phyloP scores from a whole-genome alignment of 2,329 filamentous ascomycete genomes.

The Cadophora sp. region DNA sequence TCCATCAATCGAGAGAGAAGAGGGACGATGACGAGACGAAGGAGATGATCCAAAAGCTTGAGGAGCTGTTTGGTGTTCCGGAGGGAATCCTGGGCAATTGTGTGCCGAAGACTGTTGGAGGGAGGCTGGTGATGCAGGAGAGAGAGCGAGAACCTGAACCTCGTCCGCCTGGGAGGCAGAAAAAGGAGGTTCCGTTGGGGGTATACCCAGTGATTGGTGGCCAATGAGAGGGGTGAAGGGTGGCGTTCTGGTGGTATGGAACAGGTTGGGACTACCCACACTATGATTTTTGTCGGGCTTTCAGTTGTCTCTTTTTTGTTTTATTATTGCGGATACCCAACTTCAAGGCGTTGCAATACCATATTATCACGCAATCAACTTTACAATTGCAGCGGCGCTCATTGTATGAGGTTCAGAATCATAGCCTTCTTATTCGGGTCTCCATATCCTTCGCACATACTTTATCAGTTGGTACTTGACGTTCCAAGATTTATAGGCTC shows the following conservation, averaged over 20 bases:
- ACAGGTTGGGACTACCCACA: background rate
- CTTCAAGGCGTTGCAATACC: background rate
- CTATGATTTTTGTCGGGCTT: background rate
- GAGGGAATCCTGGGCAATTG: slow-evolving; percentile 16
- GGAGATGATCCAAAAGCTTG: slow-evolving; percentile 14
- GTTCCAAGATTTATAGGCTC: too few relatives aligned
- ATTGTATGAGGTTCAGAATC: background rate
- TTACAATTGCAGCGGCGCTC: too few relatives aligned
- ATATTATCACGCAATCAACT: background rate
- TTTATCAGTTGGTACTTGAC: too few relatives aligned
- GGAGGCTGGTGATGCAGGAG: slow-evolving; percentile 31
- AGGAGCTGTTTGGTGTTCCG: slow-evolving; percentile 32
- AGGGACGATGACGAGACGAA: slow-evolving; percentile 20
- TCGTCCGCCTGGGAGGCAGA: slow-evolving; percentile 28
- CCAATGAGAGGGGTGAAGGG: background rate
- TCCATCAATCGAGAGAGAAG: slow-evolving; percentile 34
- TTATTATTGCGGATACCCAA: background rate
- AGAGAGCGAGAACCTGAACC: slow-evolving; percentile 25
- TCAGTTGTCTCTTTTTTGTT: background rate
- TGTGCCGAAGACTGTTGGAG: slow-evolving; percentile 23
- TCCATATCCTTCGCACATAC: too few relatives aligned
- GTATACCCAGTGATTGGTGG: slow-evolving; percentile 22
- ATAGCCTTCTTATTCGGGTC: too few relatives aligned
- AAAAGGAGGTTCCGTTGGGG: slow-evolving; percentile 22
- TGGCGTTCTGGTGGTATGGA: background rate